Evolutionary conservation across 2,329 filamentous ascomycete genomes (phyloP).

Genomic region (Colletotrichum abscissum): DNA sequence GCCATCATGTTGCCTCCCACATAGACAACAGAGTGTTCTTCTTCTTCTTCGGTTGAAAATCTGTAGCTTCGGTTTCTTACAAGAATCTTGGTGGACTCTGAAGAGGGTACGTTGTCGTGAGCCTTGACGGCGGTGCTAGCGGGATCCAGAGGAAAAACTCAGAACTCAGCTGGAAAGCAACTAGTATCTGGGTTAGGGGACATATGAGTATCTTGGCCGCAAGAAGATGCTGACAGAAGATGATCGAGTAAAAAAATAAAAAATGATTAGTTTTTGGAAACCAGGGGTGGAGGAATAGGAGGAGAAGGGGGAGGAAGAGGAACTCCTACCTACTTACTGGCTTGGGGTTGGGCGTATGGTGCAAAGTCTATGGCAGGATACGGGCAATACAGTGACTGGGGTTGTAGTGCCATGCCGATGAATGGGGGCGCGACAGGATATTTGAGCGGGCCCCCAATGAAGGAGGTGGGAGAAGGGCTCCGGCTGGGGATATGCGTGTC

Average conservation of each 20-base stretch:
- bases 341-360: too few species aligned
- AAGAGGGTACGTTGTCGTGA: neutral
- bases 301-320: slow-evolving; percentile 10
- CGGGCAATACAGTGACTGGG: neutral
- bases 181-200: neutral
- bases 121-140: neutral
- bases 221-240: neutral
- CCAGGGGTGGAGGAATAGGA: neutral
- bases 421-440: neutral
- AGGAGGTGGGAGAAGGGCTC: neutral
- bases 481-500: neutral
- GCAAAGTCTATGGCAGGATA: neutral
- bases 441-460: neutral
- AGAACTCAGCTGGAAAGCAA: neutral
- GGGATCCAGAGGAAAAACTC: neutral
- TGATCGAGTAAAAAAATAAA: neutral
- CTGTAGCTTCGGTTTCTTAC: neutral
- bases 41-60: neutral
- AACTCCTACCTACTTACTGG: neutral
- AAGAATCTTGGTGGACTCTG: neutral
- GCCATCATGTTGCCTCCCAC: neutral
- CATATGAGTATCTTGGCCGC: neutral
- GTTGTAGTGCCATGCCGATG: neutral
- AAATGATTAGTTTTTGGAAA: neutral
- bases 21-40: neutral